Evolutionary conservation across 345 rosid species (phyloP).

Genomic region (Hibiscus syriacus): DNA sequence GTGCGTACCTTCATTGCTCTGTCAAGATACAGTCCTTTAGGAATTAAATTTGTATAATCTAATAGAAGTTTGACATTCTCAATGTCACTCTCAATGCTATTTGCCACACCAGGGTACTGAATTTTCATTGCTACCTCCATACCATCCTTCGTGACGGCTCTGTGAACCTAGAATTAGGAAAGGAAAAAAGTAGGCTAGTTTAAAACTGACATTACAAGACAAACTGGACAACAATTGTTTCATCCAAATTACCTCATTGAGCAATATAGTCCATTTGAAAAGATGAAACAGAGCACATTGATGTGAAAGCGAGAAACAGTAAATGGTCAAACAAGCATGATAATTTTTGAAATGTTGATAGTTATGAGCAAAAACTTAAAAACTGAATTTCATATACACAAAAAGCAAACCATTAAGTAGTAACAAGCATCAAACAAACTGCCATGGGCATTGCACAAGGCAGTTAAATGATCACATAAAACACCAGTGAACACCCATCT

Average conservation of each 20-base stretch:
- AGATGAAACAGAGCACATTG: neutral
- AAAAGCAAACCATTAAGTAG: neutral
- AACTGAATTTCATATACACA: neutral
- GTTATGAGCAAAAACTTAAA: neutral
- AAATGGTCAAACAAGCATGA: neutral
- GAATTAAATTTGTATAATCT: constrained; percentile 79
- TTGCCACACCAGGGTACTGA: constrained; percentile 98
- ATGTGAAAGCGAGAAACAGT: neutral
- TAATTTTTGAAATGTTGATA: neutral
- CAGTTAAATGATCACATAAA: neutral
- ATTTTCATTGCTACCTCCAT: constrained; percentile 83
- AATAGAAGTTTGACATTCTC: constrained; percentile 84
- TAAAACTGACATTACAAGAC: neutral
- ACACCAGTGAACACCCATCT: neutral
- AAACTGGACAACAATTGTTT: neutral
- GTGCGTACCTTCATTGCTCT: constrained; percentile 76
- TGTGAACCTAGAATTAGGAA: constrained; percentile 63
- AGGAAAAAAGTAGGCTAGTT: neutral
- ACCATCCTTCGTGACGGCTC: constrained; percentile 73
- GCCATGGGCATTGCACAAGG: neutral
- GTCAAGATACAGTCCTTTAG: constrained; percentile 86
- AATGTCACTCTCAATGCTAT: constrained; percentile 91
- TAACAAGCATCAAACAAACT: constrained; percentile 3
- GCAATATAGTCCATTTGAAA: neutral
- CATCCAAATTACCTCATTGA: neutral